A percentile compares a stretch with the other conserved stretches of the same genome.
Conservation (phyloP, 2,329 filamentous ascomycete genomes). For the Plectosphaerella plurivora region DNA sequence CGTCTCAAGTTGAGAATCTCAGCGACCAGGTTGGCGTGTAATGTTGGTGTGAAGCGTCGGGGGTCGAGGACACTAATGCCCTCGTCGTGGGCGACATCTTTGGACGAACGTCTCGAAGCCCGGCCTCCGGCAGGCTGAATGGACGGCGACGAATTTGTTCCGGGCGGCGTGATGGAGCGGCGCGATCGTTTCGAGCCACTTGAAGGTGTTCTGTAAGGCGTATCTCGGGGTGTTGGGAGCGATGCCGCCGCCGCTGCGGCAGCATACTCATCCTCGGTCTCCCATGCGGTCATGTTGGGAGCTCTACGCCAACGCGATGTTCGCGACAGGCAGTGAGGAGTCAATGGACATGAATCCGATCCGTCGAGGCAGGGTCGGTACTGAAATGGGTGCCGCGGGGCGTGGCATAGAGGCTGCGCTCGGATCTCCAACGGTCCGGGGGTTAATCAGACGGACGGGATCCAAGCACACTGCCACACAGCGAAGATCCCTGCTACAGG, state of each 20-base stretch:
- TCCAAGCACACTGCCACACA: constrained; percentile 9
- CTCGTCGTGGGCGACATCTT: constrained; percentile 62
- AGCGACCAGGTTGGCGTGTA: constrained; percentile 91
- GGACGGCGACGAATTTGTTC: constrained; percentile 53
- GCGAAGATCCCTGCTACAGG: not conserved
- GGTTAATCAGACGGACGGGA: constrained; percentile 7
- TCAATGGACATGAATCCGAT: constrained; percentile 8
- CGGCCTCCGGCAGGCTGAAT: constrained; percentile 35
- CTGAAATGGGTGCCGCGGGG: not conserved
- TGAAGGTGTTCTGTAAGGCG: constrained; percentile 69
- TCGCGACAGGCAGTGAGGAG: constrained; percentile 2
- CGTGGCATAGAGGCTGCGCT: constrained; percentile 10
- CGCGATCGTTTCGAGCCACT: constrained; percentile 57
- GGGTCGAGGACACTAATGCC: constrained; percentile 76
- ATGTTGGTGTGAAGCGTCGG: constrained; percentile 86
- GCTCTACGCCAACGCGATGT: not conserved
- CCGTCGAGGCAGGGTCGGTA: not conserved
- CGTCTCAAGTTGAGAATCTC: constrained; percentile 85
- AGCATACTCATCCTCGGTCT: constrained; percentile 59
- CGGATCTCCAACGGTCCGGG: constrained; percentile 9
- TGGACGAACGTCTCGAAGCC: constrained; percentile 46
- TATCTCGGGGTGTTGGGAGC: constrained; percentile 66
- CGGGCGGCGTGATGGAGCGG: constrained; percentile 62
- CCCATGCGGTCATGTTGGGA: constrained; percentile 50
- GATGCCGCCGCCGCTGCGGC: constrained; percentile 47